Percentiles rank a stretch among this genome's conserved stretches.
Evolutionary conservation across 768 basidiomycete genomes (phyloP).

Genomic region (Tricholoma terreum): DNA sequence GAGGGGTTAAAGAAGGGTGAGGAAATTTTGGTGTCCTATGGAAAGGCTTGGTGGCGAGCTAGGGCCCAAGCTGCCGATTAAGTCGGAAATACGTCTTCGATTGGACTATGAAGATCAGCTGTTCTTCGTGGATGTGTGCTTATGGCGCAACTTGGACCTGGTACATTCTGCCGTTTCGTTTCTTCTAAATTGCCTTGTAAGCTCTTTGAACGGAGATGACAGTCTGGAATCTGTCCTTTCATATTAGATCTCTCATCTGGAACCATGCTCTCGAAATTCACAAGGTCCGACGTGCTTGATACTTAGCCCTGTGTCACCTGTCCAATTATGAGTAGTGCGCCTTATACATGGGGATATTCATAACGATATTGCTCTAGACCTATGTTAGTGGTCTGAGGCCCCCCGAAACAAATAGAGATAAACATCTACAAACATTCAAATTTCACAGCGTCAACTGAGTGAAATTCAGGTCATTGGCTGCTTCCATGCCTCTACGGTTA

Average conservation of each 20-base stretch:
- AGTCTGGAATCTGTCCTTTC: background rate
- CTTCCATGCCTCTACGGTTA: slow-evolving; percentile 50
- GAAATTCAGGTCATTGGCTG: too few relatives aligned
- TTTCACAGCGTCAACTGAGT: slow-evolving; percentile 19
- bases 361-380: too few relatives aligned
- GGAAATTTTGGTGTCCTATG: slow-evolving; percentile 86
- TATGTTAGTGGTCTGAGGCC: background rate
- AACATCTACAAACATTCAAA: slow-evolving; percentile 35
- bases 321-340: background rate
- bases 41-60: slow-evolving; percentile 79
- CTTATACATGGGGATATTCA: too few relatives aligned
- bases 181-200: background rate
- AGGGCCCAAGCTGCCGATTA: slow-evolving; percentile 23
- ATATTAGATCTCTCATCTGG: background rate
- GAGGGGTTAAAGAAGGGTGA: slow-evolving; percentile 70
- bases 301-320: background rate
- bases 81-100: background rate
- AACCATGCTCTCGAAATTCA: background rate
- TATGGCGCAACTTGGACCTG: background rate
- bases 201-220: background rate
- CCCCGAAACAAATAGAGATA: background rate
- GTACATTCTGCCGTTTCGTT: background rate
- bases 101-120: background rate
- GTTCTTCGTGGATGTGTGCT: background rate
- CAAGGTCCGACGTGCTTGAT: background rate